Percentiles rank a stretch among this genome's conserved stretches.
phyloP scores from a whole-genome alignment of 129 eudicot genomes.

The Flaveria ramosissima region DNA sequence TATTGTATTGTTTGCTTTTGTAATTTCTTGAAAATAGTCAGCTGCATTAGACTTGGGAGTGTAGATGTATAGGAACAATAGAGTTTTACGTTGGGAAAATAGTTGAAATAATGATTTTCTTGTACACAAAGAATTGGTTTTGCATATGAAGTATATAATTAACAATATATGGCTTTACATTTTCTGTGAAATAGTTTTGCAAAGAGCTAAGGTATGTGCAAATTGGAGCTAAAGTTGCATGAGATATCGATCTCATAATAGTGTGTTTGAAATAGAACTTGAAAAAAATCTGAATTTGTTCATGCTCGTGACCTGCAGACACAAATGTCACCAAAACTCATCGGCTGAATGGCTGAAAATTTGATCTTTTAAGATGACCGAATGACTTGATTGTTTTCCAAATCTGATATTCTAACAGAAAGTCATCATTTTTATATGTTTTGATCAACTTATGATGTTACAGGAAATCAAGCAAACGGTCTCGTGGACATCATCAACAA shows the following conservation, averaged over 20 bases:
- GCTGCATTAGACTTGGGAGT: background rate
- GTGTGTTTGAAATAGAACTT: no score
- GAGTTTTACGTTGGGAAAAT: background rate
- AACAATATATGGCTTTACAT: no score
- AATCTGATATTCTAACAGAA: background rate
- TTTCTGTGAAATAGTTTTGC: no score
- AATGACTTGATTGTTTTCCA: background rate
- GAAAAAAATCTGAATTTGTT: no score
- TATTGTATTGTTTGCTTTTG: background rate
- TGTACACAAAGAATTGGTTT: background rate
- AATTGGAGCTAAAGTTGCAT: no score
- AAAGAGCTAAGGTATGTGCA: no score
- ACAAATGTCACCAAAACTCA: background rate
- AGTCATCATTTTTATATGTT: background rate
- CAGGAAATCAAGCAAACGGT: slow-evolving; percentile 74
- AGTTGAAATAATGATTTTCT: background rate
- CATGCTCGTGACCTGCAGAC: no score
- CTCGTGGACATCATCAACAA: slow-evolving; percentile 72
- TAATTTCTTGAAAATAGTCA: background rate
- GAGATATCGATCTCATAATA: no score
- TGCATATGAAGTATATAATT: background rate
- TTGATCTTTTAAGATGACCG: no score
- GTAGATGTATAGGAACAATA: no score
- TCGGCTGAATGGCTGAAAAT: no score
- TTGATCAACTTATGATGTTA: background rate